phyloP scores from a whole-genome alignment of 139 green algal species.

The Mychonastes homosphaera region DNA sequence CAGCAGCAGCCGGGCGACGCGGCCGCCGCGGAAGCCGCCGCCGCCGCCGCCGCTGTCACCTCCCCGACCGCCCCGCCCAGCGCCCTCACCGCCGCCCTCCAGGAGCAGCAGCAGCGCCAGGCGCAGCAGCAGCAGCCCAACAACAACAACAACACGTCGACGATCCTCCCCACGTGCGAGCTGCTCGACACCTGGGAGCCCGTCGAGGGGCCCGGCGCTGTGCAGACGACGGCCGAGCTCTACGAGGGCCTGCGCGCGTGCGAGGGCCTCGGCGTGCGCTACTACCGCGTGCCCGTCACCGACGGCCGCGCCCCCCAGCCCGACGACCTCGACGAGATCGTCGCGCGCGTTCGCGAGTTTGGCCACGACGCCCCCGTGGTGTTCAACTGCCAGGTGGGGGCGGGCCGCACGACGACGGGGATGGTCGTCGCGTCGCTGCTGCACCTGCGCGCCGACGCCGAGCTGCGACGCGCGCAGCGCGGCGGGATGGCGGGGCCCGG shows the following conservation, averaged over 20 bases:
- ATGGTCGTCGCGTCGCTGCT: conserved; percentile 79
- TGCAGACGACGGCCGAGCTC: conserved; percentile 65
- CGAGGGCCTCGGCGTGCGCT: conserved; percentile 40
- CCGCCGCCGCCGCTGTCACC: no score
- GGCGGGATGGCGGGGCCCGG: no score
- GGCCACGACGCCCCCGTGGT: conserved; percentile 43
- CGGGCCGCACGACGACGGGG: conserved; percentile 81
- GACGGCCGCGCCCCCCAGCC: conserved; percentile 60
- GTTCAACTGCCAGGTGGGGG: conserved; percentile 88
- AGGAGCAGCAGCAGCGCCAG: no score
- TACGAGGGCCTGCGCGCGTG: conserved; percentile 20
- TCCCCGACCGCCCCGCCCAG: no score
- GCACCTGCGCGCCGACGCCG: conserved; percentile 34
- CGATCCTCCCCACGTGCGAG: no score
- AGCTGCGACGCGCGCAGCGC: no score
- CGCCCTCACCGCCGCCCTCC: no score
- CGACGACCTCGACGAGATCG: conserved; percentile 14
- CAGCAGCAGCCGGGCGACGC: no score
- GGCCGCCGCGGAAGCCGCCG: no score
- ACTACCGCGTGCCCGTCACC: conserved; percentile 68
- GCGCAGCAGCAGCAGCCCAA: no score
- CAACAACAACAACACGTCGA: no score
- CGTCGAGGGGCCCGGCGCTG: conserved; percentile 36
- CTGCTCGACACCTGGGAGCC: conserved; percentile 43
- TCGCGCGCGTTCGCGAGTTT: conserved; percentile 5